phyloP scores from a whole-genome alignment of 805 yeast species.

The Groenewaldozyma tartarivorans region DNA sequence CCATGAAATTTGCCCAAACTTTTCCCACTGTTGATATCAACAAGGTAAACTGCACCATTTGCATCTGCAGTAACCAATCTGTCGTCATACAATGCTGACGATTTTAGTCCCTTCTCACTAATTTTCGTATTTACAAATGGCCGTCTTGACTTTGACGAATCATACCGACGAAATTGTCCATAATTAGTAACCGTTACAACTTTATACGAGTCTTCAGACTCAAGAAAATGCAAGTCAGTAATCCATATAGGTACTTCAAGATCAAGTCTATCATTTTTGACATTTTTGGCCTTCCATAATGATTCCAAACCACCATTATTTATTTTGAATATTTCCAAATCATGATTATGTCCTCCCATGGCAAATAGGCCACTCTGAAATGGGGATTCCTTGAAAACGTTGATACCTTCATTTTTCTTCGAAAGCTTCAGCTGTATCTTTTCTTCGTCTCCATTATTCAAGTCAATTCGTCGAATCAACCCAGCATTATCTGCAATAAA shows the following conservation, averaged over 20 bases:
- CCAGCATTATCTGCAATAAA: conserved; percentile 1
- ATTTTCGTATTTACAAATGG: conserved; percentile 46
- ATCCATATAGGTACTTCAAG: conserved; percentile 79
- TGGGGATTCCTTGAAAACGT: conserved; percentile 5
- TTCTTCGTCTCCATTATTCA: conserved; percentile 3
- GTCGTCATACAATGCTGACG: conserved; percentile 18
- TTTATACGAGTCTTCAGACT: conserved; percentile 23
- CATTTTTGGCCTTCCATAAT: conserved; percentile 70
- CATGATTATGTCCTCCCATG: conserved; percentile 80
- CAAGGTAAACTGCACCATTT: conserved; percentile 52
- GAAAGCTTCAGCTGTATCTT: neutral
- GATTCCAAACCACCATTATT: conserved; percentile 20
- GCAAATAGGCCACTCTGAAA: conserved; percentile 40
- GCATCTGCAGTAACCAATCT: conserved; percentile 65
- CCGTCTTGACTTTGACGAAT: conserved; percentile 54
- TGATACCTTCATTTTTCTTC: conserved; percentile 8
- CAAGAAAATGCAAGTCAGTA: conserved; percentile 43
- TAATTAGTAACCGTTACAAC: conserved; percentile 54
- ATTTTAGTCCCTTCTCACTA: conserved; percentile 22
- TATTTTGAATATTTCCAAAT: conserved; percentile 38
- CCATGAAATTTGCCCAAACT: conserved; percentile 60
- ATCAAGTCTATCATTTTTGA: conserved; percentile 68
- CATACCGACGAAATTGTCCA: conserved; percentile 71
- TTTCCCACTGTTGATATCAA: conserved; percentile 28
- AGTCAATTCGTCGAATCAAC: conserved; percentile 3